These are phyloP conservation scores for Trichoderma atroviride DNA, from an alignment of 2,329 filamentous ascomycete species.

Conservation along the genomic window DNA sequence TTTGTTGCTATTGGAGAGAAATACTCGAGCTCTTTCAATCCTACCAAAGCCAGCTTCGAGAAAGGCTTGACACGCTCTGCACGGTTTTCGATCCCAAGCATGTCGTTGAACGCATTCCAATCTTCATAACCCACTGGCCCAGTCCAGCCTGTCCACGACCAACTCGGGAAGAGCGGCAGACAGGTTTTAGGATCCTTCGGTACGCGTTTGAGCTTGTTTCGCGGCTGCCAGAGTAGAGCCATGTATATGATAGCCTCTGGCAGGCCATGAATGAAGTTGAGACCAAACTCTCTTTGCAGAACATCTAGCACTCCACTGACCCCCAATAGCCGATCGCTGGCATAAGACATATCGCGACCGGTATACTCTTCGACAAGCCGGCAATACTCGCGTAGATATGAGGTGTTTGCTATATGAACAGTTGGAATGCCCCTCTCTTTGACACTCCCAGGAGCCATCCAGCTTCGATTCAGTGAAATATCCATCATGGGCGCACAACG, in stretches of 20 bases:
- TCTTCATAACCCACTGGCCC: slow-evolving; percentile 21
- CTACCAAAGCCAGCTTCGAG: neutral
- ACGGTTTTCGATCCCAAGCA: slow-evolving; percentile 3
- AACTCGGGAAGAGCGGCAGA: slow-evolving; percentile 14
- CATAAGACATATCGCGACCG: slow-evolving; percentile 13
- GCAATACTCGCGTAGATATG: slow-evolving; percentile 14
- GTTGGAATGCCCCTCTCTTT: slow-evolving; percentile 13
- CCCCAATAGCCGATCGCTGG: slow-evolving; percentile 10
- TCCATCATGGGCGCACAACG: slow-evolving; percentile 21
- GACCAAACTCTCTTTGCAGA: neutral
- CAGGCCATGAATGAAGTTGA: slow-evolving; percentile 11
- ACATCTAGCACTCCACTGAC: slow-evolving; percentile 19
- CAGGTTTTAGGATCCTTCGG: neutral
- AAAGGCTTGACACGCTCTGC: slow-evolving; percentile 10
- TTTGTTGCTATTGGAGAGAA: neutral
- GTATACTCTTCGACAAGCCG: slow-evolving; percentile 18
- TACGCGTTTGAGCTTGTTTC: slow-evolving; percentile 10
- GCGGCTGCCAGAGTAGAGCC: slow-evolving; percentile 22
- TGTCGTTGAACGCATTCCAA: slow-evolving; percentile 15
- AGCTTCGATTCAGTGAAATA: slow-evolving; percentile 20
- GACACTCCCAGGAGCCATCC: slow-evolving; percentile 11
- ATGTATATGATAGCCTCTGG: slow-evolving; percentile 7
- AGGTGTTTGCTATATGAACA: slow-evolving; percentile 3
- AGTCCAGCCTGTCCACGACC: slow-evolving; percentile 24
- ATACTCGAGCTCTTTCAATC: neutral